Evolutionary conservation across 2,329 filamentous ascomycete genomes (phyloP).

Genomic region (Microsporum audouinii): DNA sequence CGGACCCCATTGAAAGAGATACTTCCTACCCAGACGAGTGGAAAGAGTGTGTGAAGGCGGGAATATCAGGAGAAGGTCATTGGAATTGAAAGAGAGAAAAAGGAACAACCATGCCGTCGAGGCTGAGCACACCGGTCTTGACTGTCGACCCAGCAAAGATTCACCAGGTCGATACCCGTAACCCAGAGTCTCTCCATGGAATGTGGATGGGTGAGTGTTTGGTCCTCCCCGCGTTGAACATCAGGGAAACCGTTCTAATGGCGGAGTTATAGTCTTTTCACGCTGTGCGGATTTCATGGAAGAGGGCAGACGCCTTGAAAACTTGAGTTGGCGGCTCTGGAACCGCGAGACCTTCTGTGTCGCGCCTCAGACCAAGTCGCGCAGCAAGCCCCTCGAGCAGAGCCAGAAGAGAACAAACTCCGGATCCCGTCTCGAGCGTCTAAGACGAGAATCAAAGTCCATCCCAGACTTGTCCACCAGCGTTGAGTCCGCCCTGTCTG

Average conservation of each 20-base stretch:
- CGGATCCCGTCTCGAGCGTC: slow-evolving; percentile 4
- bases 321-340: slow-evolving; percentile 93
- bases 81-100: not conserved
- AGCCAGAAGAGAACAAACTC: not conserved
- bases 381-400: not conserved
- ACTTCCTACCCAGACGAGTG: not conserved
- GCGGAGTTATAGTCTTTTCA: slow-evolving; percentile 59
- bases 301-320: slow-evolving; percentile 83
- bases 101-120: slow-evolving; percentile 54
- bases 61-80: not conserved
- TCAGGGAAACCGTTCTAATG: slow-evolving; percentile 6
- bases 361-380: slow-evolving; percentile 42
- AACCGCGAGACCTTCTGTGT: slow-evolving; percentile 87
- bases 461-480: slow-evolving; percentile 65
- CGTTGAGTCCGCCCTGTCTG: slow-evolving; percentile 58
- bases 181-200: slow-evolving; percentile 84
- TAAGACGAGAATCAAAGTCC: slow-evolving; percentile 39
- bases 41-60: not conserved
- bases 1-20: not conserved
- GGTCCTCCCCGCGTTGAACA: not conserved
- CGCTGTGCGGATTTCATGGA: slow-evolving; percentile 90
- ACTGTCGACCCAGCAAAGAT: slow-evolving; percentile 86
- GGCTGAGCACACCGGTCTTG: slow-evolving; percentile 72
- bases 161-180: slow-evolving; percentile 86
- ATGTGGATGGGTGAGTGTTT: slow-evolving; percentile 81